These are phyloP conservation scores for Monosporozyma unispora DNA, from an alignment of 805 yeast species.

Conservation along the genomic window DNA sequence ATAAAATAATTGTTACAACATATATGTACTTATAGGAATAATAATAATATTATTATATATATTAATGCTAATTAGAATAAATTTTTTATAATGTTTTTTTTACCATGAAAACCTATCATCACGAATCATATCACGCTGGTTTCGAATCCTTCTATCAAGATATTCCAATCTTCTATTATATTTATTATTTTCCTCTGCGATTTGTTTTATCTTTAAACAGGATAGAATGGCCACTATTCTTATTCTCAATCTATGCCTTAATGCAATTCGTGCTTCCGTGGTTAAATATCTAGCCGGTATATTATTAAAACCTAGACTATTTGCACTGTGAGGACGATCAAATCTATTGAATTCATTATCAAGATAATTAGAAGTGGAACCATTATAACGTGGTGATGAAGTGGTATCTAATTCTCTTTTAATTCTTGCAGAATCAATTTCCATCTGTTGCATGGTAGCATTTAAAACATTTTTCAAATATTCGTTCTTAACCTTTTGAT, in stretches of 20 bases:
- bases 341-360: neutral
- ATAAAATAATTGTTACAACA: neutral
- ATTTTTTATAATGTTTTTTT: neutral
- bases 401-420: slow-evolving; percentile 16
- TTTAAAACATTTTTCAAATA: slow-evolving; percentile 26
- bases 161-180: slow-evolving; percentile 20
- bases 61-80: neutral
- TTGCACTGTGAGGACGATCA: neutral
- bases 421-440: slow-evolving; percentile 22
- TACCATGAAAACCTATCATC: neutral
- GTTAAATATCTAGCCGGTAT: neutral
- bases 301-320: neutral
- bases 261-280: neutral
- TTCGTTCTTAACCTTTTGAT: slow-evolving; percentile 24
- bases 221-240: slow-evolving; percentile 6
- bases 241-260: slow-evolving; percentile 3
- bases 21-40: neutral
- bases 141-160: slow-evolving; percentile 21
- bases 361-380: neutral
- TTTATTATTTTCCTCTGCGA: slow-evolving; percentile 19
- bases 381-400: neutral
- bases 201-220: slow-evolving; percentile 23
- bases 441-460: slow-evolving; percentile 24
- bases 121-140: neutral
- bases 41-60: neutral